Base-by-base conservation (phyloP, 495 filamentous ascomycete species). In the Aspergillus mulundensis region DNA sequence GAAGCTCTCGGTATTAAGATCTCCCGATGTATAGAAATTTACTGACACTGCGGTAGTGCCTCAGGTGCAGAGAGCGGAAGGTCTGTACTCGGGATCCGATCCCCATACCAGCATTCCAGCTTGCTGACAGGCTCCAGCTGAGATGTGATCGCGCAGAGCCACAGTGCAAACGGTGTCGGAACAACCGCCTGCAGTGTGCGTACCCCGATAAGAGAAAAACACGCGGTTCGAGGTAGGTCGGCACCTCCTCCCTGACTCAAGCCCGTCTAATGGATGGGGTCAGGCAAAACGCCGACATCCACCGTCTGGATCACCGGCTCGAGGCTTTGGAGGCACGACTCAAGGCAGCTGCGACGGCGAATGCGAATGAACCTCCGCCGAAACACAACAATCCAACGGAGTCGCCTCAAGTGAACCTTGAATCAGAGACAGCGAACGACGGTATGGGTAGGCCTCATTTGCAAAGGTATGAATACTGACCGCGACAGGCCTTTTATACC, bases 1-100 rank as follows among this genome's bases (percentile, higher is more conserved):
- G 51, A 54, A 54, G 51, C 39, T 54, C 16, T 54, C 51, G 39
- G 51, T 54, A 53, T 43, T 19, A 1, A 40, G 20, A 10, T 39
- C 6, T 10, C 16, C 14, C 18, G 40, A 19, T 7, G 11, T 21
- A 4, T 47, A 1, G 43, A 14, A 16, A 18, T 1, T 6, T 19
- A 14, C 40, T 42, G 16, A 42, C 24, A n/a, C 14, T 2, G 3
- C 19, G 11, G 23, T 39, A 57, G 54, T 57, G 54, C 19, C 14
- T 25, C 36, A 38, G 54, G 50, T 57, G 54, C 36, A 28, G 36
- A 25, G 28, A 28, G 34, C 50, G 38, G n/a, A 57, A 57, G 54
- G 54, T 57, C 1, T n/a, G 47, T 23, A 16, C 20, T 15, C 19
- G 7, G 5, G 19, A 7, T 16, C 4, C 25, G 25, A 28, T 3